Evolutionary conservation across 768 basidiomycete species (phyloP), one percentile per base, ranked within the genome.

Genomic region (Xerocomellus amylosporus): DNA sequence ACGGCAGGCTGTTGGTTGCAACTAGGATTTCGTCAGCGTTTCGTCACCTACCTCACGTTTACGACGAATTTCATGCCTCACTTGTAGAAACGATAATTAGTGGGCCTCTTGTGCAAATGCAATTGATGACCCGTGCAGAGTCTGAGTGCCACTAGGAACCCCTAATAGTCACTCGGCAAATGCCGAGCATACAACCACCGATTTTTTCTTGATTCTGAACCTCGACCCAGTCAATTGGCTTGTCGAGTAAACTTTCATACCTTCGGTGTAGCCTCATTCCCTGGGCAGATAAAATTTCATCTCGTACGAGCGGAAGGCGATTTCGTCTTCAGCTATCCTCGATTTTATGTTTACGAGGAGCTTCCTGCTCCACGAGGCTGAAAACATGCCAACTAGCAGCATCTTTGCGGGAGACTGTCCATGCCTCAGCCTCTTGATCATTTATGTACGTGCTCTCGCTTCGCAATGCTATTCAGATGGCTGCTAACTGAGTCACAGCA

Each of bases 191-290:
- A 5, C 13, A 26, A 12, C 26, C 20, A 34, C 9, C 1, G 1
- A 14, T 9, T 5, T 49, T 30, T 26, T 10, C 17, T 9, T 26
- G 40, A 20, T 24, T 24, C 17, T 22, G 5, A 17, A 45, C 52
- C 15, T 44, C 24, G 17, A 50, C 60, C 70, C 68, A 68, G 70
- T 69, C 50, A 60, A 66, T 67, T 71, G 61, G 67, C 71, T 62
- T 45, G 49, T 50, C 51, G 60, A 54, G 52, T 59, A 59, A 46
- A 12, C 8, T 3, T 38, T 37, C 34, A 26, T 30, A 48, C 60
- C 65, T 55, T 54, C 45, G 58, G 22, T 49, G 58, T 33, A 43
- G 71, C 63, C 71, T 72, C 69, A 69, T 72, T 72, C 69, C 67
- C 66, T 71, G 67, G 63, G 67, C 10, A 71, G 54, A 72, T 46